Evolutionary conservation across 352 stramenopile genomes (phyloP), one percentile per base, ranked within the genome.

Genomic region (Phytopythium litorale): DNA sequence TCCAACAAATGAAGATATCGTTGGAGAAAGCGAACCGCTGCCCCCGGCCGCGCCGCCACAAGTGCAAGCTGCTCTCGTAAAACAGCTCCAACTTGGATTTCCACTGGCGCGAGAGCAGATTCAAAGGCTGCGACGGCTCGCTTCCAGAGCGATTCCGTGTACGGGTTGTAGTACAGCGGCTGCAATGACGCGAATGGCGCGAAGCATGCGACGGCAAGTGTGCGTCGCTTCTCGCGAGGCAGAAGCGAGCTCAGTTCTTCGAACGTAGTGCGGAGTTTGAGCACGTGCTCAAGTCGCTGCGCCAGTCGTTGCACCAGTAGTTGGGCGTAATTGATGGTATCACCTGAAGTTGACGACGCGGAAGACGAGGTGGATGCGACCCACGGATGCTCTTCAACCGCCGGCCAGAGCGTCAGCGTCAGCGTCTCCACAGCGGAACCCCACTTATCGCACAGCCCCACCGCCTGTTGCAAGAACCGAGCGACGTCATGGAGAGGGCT

Each of bases 111-210:
- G 0, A 98, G 75, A 35, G 71, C 72, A 12, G 68, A 58, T 59
- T 98, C 94, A 62, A 91, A 98, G 16, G 81, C 72, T 7, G 67
- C 70, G 2, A 97, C 70, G 0, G 88, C 87, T 0, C 60, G 52
- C 28, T 87, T 66, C 92, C 92, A 98, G 18, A 81, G 67, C 21
- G 67, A 64, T 28, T 96, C 84, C 5, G 94, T 97, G 81, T 98
- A 98, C 30, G 84, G 77, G 62, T 97, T 98, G 75, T 96, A 97
- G 57, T 95, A 89, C 2, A 97, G 70, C 38, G 84, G 79, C 52
- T 87, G 72, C 18, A 94, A 70, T 12, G 56, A 67, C 2, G 78
- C 66, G 54, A 97, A 93, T 0, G 81, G 82, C 33, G 71, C 59
- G 56, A 97, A 97, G 62, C 82, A 87, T n/a, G 72, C 65, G 3